phyloP scores from a whole-genome alignment of 495 filamentous ascomycete species.

The Trichoderma erinaceum region DNA sequence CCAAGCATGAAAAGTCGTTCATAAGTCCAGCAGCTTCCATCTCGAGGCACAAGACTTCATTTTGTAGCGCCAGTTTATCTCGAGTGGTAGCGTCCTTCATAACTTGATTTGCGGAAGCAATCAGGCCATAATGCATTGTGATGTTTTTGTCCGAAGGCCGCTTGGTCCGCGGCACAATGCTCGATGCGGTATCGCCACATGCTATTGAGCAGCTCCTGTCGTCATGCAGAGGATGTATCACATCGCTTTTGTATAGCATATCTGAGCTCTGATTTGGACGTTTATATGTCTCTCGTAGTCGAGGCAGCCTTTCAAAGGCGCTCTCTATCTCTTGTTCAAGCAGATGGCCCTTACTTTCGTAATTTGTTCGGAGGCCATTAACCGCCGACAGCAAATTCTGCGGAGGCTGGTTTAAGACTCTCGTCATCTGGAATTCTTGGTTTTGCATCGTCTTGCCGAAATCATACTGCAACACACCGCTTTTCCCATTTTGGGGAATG shows the following conservation, averaged over 20 bases:
- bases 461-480: conserved; percentile 27
- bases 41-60: conserved; percentile 19
- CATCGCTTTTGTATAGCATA: neutral
- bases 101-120: conserved; percentile 25
- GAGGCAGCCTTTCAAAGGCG: neutral
- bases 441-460: conserved; percentile 23
- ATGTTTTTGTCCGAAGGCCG: neutral
- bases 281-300: conserved; percentile 18
- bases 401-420: neutral
- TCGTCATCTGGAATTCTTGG: conserved; percentile 21
- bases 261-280: conserved; percentile 6
- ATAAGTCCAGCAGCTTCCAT: neutral
- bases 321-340: neutral
- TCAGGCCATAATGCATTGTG: conserved; percentile 18
- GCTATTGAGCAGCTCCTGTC: neutral
- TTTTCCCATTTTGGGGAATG: conserved; percentile 18
- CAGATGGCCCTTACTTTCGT: conserved; percentile 1
- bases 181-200: neutral
- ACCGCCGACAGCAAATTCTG: neutral
- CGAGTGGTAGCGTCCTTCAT: conserved; percentile 26
- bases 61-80: conserved; percentile 9
- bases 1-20: conserved; percentile 16
- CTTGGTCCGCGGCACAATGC: neutral
- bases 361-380: conserved; percentile 15
- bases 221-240: neutral